phyloP scores from a whole-genome alignment of 495 filamentous ascomycete genomes.

The Penicillium turbatum region DNA sequence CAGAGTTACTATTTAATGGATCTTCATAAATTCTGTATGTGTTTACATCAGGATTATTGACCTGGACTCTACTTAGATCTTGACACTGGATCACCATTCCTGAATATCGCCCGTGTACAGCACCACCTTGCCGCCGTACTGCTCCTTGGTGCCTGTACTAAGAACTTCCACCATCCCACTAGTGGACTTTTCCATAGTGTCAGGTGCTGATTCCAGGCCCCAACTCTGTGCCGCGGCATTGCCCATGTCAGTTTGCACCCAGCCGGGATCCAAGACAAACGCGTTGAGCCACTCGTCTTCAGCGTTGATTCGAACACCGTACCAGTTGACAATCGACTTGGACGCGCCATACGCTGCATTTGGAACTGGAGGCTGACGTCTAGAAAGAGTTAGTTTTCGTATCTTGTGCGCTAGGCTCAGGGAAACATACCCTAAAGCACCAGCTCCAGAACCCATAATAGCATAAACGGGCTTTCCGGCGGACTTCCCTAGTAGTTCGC shows the following conservation, averaged over 20 bases:
- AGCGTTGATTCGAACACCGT: conserved; percentile 34
- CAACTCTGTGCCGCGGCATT: conserved; percentile 37
- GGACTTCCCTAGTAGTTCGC: conserved; percentile 29
- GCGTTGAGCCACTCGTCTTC: conserved; percentile 37
- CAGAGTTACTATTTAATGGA: no score
- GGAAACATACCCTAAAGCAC: no score
- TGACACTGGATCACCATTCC: background rate
- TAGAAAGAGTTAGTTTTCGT: no score
- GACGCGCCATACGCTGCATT: conserved; percentile 36
- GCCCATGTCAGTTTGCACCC: conserved; percentile 44
- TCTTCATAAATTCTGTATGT: no score
- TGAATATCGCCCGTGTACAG: background rate
- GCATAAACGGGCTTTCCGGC: no score
- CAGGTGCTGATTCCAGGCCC: no score
- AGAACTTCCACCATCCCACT: no score
- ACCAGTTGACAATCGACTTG: conserved; percentile 36
- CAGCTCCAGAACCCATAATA: no score
- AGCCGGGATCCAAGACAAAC: conserved; percentile 33
- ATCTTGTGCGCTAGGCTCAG: no score
- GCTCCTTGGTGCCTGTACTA: conserved; percentile 34
- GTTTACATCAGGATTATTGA: no score
- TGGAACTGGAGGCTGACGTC: conserved; percentile 24
- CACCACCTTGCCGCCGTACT: conserved; percentile 34
- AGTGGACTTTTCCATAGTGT: conserved; percentile 29
- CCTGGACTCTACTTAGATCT: background rate